Base-by-base conservation (phyloP, 2,329 filamentous ascomycete genomes). In the Nothophaeocryptopus gaeumannii region DNA sequence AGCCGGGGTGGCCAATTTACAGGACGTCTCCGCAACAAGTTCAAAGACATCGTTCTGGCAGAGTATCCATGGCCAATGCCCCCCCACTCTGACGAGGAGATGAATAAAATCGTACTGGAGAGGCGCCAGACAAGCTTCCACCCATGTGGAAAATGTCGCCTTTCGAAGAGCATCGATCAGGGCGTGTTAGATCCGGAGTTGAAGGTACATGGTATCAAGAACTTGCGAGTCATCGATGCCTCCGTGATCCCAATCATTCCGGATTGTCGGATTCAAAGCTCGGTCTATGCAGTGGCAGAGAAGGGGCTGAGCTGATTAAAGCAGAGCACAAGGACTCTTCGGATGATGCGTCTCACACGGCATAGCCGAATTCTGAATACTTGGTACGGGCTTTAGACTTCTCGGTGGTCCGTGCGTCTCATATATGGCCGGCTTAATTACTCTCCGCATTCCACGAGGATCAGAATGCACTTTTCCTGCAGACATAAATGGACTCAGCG, bases 201-300 rank as follows among this genome's bases (percentile, higher is more conserved):
- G 15, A 45, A 45, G 3, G 62, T 64, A 5, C 54, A 58, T 26
- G 62, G 59, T 8, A 51, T 55, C 2, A 49, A 50, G 31, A 55
- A 52, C 15, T 46, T 63, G 11, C 48, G 62, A 11, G 53, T 64
- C n/a, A 55, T 61, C 37, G 60, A 64, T 37, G 60, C 53, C 11
- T 48, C 46, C 10, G 53, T 47, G n/a, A 45, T 56, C 33, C 46
- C 50, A n/a, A 39, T 50, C n/a, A 26, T 56, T 35, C 53, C 53
- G 15, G 53, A 56, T 20, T 43, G 53, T 8, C 53, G 53, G 31
- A 39, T 56, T 14, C 50, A 53, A 8, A 50, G 50, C 5, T 38
- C 53, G 8, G 53, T 56, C 1, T 56, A 50, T 39, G 53, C 53
- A 10, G 42, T 53, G 26, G 53, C 42, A 12, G 53, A 56, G 40